phyloP scores from a whole-genome alignment of 2,329 filamentous ascomycete genomes.

The Colletotrichum sp. region DNA sequence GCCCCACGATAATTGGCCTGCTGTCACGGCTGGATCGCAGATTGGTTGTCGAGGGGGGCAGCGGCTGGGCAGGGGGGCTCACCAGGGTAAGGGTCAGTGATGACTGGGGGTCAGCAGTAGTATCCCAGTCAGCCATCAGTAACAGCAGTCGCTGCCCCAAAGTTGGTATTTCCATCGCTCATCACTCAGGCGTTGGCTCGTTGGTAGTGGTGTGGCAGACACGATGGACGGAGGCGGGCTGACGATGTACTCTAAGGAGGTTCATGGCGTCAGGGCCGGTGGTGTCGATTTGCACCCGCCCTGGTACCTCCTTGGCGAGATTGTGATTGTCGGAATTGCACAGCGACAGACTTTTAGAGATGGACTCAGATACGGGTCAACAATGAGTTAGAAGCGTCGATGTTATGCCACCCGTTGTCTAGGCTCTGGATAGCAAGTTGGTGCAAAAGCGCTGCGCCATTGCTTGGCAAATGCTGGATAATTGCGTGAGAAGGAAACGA shows the following conservation, averaged over 20 bases:
- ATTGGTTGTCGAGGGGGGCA: conserved; percentile 19
- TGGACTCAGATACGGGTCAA: neutral
- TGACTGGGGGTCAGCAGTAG: neutral
- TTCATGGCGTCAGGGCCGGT: neutral
- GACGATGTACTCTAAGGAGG: neutral
- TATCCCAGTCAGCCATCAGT: conserved; percentile 4
- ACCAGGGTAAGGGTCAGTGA: conserved; percentile 2
- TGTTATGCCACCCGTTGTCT: neutral
- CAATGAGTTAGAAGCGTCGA: neutral
- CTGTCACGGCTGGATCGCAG: conserved; percentile 26
- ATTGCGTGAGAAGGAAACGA: neutral
- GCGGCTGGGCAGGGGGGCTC: conserved; percentile 16
- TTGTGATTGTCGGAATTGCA: neutral
- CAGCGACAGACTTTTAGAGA: neutral
- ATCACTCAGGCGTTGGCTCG: neutral
- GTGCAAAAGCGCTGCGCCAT: neutral
- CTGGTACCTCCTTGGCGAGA: neutral
- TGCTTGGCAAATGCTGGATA: neutral
- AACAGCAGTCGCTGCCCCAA: neutral
- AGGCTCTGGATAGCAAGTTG: neutral
- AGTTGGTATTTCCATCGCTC: neutral
- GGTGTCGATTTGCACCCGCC: neutral
- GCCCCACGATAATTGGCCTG: conserved; percentile 23
- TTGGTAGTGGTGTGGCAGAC: neutral
- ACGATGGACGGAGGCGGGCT: neutral